A percentile compares a stretch with the other conserved stretches of the same genome.
Conservation (phyloP, 2,329 filamentous ascomycete genomes). For the Colletotrichum cordylinicola region DNA sequence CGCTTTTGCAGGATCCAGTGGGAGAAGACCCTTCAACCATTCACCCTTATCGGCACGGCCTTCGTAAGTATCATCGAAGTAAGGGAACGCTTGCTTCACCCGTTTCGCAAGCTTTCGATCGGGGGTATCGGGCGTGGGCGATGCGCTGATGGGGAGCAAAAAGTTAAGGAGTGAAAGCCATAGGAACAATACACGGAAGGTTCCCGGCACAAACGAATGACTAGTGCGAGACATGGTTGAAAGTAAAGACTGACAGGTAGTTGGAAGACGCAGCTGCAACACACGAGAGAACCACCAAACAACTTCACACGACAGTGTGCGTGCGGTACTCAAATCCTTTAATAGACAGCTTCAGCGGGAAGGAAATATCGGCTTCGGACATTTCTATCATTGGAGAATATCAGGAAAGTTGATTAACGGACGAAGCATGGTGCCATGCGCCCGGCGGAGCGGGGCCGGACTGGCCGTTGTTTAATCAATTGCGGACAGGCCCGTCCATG, state of each 20-base stretch:
- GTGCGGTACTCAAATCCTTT: neutral
- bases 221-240: neutral
- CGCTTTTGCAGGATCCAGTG: neutral
- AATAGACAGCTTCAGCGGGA: neutral
- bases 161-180: neutral
- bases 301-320: accelerated
- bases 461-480: neutral
- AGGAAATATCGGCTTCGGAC: neutral
- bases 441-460: neutral
- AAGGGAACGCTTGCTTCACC: neutral
- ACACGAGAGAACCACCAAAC: neutral
- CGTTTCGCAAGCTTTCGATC: neutral
- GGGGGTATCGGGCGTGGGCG: neutral
- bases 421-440: neutral
- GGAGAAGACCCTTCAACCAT: neutral
- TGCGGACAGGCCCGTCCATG: neutral
- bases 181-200: neutral
- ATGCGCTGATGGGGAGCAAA: neutral
- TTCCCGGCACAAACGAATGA: neutral
- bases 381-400: neutral
- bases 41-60: neutral
- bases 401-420: neutral
- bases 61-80: neutral
- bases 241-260: neutral
- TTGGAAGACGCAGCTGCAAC: neutral